Evolutionary conservation across 1,284 basidiomycete species (phyloP).

Genomic region (Microbotryomycetes sp.): DNA sequence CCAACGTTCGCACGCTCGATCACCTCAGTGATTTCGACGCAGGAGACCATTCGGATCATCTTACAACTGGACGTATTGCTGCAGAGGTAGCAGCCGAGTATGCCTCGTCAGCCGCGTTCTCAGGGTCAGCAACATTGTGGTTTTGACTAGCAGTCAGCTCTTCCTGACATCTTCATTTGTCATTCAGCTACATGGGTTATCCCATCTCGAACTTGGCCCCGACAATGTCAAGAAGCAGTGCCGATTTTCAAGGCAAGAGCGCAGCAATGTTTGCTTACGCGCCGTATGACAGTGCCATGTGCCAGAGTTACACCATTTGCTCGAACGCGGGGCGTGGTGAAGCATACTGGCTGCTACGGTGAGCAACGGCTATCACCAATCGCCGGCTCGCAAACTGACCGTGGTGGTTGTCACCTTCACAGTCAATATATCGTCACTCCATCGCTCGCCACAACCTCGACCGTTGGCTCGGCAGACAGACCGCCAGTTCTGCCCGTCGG

Average conservation of each 20-base stretch:
- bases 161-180: neutral
- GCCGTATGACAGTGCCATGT: slow-evolving; percentile 22
- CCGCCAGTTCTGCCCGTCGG: neutral
- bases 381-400: neutral
- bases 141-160: neutral
- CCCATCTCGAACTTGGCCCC: slow-evolving; percentile 17
- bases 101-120: slow-evolving; percentile 9
- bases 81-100: slow-evolving; percentile 1
- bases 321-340: slow-evolving; percentile 16
- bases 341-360: slow-evolving; percentile 21
- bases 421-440: slow-evolving; percentile 20
- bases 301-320: slow-evolving; percentile 21
- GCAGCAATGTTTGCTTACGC: slow-evolving; percentile 27
- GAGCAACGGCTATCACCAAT: no score
- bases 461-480: neutral
- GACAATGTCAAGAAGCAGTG: slow-evolving; percentile 11
- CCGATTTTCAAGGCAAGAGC: slow-evolving; percentile 18
- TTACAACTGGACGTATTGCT: slow-evolving; percentile 19
- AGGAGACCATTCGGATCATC: slow-evolving; percentile 33
- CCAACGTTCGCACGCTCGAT: slow-evolving; percentile 18
- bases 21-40: slow-evolving; percentile 26
- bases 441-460: neutral
- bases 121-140: slow-evolving; percentile 2
- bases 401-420: neutral
- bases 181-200: slow-evolving; percentile 3